Percentiles rank a stretch among this genome's conserved stretches.
These are phyloP conservation scores for Elsinoe perseae DNA, from an alignment of 2,329 filamentous ascomycete species.

Conservation along the genomic window DNA sequence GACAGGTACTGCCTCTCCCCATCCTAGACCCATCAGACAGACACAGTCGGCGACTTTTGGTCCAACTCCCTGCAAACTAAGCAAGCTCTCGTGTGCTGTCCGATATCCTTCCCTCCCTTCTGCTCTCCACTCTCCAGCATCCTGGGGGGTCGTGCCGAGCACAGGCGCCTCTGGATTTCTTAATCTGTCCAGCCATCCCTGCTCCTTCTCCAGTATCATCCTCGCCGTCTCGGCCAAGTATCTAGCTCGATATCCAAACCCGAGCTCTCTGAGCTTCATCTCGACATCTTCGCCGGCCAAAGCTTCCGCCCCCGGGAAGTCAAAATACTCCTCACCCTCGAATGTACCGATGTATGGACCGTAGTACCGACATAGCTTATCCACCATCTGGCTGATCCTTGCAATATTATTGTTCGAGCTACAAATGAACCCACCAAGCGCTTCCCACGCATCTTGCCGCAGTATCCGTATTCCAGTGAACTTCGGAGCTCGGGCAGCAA, in stretches of 20 bases:
- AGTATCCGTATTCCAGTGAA: constrained; percentile 90
- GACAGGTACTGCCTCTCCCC: constrained; percentile 90
- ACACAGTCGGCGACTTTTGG: constrained; percentile 98
- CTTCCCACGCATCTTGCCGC: constrained; percentile 93
- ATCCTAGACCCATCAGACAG: constrained; percentile 89
- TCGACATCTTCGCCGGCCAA: constrained; percentile 73
- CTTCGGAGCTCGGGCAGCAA: constrained; percentile 73
- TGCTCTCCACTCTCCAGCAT: constrained; percentile 43
- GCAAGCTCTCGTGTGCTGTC: constrained; percentile 69
- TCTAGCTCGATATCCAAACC: constrained; percentile 90
- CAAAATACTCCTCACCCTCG: constrained; percentile 60
- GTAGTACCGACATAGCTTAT: constrained; percentile 83
- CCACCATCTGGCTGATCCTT: constrained; percentile 91
- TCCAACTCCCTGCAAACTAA: constrained; percentile 77
- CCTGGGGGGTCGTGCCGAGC: constrained; percentile 41
- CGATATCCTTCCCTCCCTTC: constrained; percentile 60
- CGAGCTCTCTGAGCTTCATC: constrained; percentile 66
- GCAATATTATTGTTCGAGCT: constrained; percentile 98
- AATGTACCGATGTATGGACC: constrained; percentile 67
- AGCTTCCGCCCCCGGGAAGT: constrained; percentile 71
- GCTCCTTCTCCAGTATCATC: constrained; percentile 59
- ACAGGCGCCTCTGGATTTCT: constrained; percentile 67
- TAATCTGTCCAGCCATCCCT: constrained; percentile 68
- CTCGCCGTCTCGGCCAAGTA: constrained; percentile 83
- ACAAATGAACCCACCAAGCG: constrained; percentile 89